These are phyloP conservation scores for Metschnikowia shivogae DNA, from an alignment of 805 yeast species.

Conservation along the genomic window DNA sequence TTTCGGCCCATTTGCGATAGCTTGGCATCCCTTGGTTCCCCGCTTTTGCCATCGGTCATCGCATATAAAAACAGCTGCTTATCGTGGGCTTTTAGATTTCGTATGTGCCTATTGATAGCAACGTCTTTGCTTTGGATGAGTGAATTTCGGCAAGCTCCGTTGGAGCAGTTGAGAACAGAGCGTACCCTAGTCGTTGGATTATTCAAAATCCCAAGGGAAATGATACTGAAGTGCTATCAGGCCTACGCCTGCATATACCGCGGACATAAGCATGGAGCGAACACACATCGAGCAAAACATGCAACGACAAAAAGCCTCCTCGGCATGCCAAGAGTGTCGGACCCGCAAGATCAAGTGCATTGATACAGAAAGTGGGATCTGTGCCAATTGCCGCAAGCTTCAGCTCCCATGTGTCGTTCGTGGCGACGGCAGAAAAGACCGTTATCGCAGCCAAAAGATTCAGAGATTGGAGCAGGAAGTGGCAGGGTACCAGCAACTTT, in stretches of 20 bases:
- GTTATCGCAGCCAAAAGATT: constrained; percentile 7
- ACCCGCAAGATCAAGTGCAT: constrained; percentile 8
- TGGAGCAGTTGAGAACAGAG: too few species aligned
- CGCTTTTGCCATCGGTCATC: too few species aligned
- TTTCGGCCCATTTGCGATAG: not conserved
- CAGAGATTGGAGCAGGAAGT: constrained; percentile 6
- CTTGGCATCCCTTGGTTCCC: too few species aligned
- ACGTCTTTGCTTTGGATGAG: too few species aligned
- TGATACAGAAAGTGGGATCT: not conserved
- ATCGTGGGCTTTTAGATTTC: too few species aligned
- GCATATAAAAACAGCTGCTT: too few species aligned
- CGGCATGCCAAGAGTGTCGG: constrained; percentile 13
- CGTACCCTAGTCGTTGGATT: too few species aligned
- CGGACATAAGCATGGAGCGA: not conserved
- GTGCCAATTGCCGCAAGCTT: constrained; percentile 8
- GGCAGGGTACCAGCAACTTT: constrained; percentile 2
- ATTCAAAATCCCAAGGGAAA: too few species aligned
- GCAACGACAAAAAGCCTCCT: constrained; percentile 7
- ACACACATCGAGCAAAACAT: not conserved
- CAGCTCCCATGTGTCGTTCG: constrained; percentile 7
- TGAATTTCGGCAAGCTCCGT: too few species aligned
- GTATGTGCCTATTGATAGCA: too few species aligned
- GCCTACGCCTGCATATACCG: not conserved
- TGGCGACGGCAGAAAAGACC: constrained; percentile 11
- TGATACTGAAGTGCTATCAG: too few species aligned